These are phyloP conservation scores for Cymodocea nodosa DNA, from an alignment of 116 monocot genomes.

Conservation along the genomic window DNA sequence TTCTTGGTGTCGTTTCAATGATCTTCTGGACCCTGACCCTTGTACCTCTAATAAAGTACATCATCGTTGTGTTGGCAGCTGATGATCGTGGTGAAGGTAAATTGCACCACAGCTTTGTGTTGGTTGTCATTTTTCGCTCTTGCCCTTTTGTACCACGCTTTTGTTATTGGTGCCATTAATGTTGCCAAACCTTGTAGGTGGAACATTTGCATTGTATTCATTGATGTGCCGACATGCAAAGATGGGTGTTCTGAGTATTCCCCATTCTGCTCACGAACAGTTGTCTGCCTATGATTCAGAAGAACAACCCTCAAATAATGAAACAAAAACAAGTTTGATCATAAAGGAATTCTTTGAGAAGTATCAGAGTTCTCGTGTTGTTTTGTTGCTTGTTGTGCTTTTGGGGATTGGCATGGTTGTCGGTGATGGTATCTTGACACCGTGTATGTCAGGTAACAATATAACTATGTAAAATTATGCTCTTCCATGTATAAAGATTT, in stretches of 20 bases:
- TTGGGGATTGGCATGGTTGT: conserved; percentile 73
- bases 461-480: too few relatives aligned
- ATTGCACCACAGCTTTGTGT: background rate
- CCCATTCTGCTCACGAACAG: conserved; percentile 11
- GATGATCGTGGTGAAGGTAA: conserved; percentile 67
- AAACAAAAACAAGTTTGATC: conserved; percentile 30
- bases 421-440: conserved; percentile 67
- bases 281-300: conserved; percentile 18
- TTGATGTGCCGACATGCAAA: conserved; percentile 54
- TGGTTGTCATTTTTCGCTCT: background rate
- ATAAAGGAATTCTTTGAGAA: conserved; percentile 50
- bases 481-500: too few relatives aligned
- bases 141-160: background rate
- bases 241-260: conserved; percentile 36
- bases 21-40: conserved; percentile 66
- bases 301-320: conserved; percentile 9
- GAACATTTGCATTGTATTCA: conserved; percentile 80
- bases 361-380: conserved; percentile 29
- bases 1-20: conserved; percentile 48
- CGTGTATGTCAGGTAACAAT: conserved; percentile 55
- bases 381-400: conserved; percentile 48
- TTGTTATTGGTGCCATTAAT: background rate
- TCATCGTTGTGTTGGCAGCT: conserved; percentile 43
- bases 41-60: conserved; percentile 43
- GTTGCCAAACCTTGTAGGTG: conserved; percentile 26